Evolutionary conservation across 371 early-diverging fungal species (phyloP).

Genomic region (Funneliformis caledonium): DNA sequence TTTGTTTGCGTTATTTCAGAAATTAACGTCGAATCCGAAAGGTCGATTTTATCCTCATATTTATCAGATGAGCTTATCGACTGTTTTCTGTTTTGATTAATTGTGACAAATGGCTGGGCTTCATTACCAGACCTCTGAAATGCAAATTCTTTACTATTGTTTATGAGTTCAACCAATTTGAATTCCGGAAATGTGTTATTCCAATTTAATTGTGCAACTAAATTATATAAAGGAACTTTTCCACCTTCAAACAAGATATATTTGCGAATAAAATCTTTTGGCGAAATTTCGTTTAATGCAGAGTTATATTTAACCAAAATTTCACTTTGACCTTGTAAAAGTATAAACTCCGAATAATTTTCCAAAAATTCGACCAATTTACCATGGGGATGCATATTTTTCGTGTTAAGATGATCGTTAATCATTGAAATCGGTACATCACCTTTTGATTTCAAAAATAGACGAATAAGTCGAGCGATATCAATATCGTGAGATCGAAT

Average conservation of each 20-base stretch:
- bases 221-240: background rate
- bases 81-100: background rate
- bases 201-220: slow-evolving; percentile 19
- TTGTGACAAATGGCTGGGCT: background rate
- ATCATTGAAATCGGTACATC: background rate
- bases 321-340: background rate
- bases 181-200: slow-evolving; percentile 25
- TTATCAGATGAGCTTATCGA: background rate
- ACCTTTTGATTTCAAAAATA: background rate
- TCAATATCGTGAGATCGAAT: slow-evolving; percentile 14
- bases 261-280: slow-evolving; percentile 5
- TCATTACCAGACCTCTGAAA: background rate
- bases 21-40: background rate
- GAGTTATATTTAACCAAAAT: slow-evolving; percentile 1
- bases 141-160: background rate
- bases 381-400: background rate
- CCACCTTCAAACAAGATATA: slow-evolving; percentile 2
- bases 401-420: background rate
- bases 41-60: background rate
- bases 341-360: slow-evolving; percentile 6
- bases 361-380: slow-evolving; percentile 16
- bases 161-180: slow-evolving; percentile 16
- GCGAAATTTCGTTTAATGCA: background rate
- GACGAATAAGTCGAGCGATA: background rate
- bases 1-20: background rate